Evolutionary conservation across 1,284 basidiomycete genomes (phyloP).

Genomic region (Heterobasidion annosum): DNA sequence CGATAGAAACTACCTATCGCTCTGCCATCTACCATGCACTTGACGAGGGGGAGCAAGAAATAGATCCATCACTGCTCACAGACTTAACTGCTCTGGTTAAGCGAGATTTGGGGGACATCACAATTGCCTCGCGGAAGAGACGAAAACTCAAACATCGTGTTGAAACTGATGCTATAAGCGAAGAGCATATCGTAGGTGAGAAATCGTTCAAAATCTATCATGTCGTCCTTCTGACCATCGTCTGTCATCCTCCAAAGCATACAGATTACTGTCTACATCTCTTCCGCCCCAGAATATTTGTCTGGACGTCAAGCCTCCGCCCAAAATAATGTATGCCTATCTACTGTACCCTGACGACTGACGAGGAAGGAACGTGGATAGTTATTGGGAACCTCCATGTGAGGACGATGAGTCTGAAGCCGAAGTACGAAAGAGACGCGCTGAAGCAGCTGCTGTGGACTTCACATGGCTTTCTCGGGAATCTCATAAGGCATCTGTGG

Average conservation of each 20-base stretch:
- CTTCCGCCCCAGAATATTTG: conserved; percentile 16
- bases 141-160: conserved; percentile 1
- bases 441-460: conserved; percentile 22
- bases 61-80: neutral
- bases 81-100: conserved; percentile 7
- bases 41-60: neutral
- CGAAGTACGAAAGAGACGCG: conserved; percentile 15
- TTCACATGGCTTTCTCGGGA: conserved; percentile 17
- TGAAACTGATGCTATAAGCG: neutral
- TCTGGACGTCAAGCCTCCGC: conserved; percentile 17
- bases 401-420: conserved; percentile 23
- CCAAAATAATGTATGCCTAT: conserved; percentile 15
- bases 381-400: conserved; percentile 17
- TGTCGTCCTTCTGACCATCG: neutral
- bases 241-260: conserved; percentile 13
- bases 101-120: conserved; percentile 1
- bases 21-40: conserved; percentile 13
- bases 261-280: conserved; percentile 21
- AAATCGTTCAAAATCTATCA: neutral
- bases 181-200: neutral
- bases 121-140: conserved; percentile 5
- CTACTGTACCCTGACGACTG: neutral
- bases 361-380: conserved; percentile 6
- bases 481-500: conserved; percentile 13
- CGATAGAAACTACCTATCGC: conserved; percentile 18